These are phyloP conservation scores for Phytopythium oedochilum DNA, from an alignment of 352 stramenopile genomes.

Conservation along the genomic window DNA sequence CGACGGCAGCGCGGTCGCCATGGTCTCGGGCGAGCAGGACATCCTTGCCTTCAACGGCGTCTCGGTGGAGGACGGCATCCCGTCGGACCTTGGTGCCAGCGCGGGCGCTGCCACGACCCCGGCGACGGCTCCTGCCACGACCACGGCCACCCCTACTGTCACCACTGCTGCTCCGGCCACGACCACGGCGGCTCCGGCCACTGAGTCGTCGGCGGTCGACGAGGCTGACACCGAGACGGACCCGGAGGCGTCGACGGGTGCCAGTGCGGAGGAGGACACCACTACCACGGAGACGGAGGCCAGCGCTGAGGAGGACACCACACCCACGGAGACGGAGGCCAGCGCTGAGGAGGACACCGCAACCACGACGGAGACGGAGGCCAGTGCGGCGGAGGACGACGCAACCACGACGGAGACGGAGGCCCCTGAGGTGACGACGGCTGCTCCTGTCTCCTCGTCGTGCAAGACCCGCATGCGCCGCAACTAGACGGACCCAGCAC, in stretches of 20 bases:
- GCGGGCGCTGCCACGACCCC: conserved; percentile 11
- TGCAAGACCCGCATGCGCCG: conserved; percentile 27
- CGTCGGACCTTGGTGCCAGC: conserved; percentile 19
- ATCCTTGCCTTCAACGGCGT: conserved; percentile 68
- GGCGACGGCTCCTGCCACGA: conserved; percentile 6
- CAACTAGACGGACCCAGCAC: conserved; percentile 6
- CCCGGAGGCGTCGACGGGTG: not conserved
- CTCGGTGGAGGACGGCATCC: conserved; percentile 38
- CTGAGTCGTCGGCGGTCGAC: conserved; percentile 2
- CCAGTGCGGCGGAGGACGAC: not conserved
- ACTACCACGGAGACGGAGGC: not conserved
- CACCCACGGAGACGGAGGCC: not conserved
- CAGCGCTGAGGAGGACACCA: not conserved
- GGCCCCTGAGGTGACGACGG: not conserved
- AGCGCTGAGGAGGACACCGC: not conserved
- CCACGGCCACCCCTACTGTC: conserved; percentile 7
- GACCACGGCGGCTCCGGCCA: conserved; percentile 8
- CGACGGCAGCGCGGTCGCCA: conserved; percentile 41
- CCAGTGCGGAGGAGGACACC: not conserved
- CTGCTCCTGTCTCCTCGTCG: conserved; percentile 7
- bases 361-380: not conserved
- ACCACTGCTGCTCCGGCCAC: conserved; percentile 8
- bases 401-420: conserved; percentile 9
- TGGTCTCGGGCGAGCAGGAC: conserved; percentile 42
- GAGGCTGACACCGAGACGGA: conserved; percentile 1